Evolutionary conservation across 805 yeast genomes (phyloP).

Genomic region (Lachancea quebecensis): DNA sequence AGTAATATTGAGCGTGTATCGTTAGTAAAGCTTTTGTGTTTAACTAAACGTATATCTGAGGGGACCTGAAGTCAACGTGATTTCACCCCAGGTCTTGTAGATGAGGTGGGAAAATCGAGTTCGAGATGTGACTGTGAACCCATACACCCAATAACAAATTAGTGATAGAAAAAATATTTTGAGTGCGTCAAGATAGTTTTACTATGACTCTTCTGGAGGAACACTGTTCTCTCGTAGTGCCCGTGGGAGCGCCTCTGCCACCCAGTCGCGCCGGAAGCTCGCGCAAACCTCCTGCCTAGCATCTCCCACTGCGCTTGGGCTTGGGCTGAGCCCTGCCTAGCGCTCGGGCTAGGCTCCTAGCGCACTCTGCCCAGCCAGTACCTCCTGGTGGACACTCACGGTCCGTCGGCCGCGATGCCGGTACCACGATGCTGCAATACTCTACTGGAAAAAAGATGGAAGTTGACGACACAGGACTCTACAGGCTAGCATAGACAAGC

Average conservation of each 20-base stretch:
- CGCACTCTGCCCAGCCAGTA: neutral
- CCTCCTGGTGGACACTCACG: neutral
- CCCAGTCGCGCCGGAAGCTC: neutral
- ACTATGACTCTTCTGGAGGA: neutral
- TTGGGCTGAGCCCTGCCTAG: neutral
- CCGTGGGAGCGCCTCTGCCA: neutral
- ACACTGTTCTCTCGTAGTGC: neutral
- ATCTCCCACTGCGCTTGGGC: neutral
- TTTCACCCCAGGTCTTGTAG: no score
- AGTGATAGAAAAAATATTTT: neutral
- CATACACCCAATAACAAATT: neutral
- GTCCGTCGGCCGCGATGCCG: neutral
- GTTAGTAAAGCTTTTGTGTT: no score
- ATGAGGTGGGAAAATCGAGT: neutral
- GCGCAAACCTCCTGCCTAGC: no score
- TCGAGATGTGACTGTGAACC: neutral
- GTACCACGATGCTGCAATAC: neutral
- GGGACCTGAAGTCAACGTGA: no score
- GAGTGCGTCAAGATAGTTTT: neutral
- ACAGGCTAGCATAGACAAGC: slow-evolving; percentile 1
- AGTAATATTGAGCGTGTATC: neutral
- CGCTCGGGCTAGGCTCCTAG: neutral
- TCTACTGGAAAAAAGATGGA: slow-evolving; percentile 4
- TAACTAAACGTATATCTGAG: no score
- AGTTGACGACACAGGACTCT: slow-evolving; percentile 1